Base-by-base conservation (phyloP, 176 grass and related monocot species). In the Themeda triandra region DNA sequence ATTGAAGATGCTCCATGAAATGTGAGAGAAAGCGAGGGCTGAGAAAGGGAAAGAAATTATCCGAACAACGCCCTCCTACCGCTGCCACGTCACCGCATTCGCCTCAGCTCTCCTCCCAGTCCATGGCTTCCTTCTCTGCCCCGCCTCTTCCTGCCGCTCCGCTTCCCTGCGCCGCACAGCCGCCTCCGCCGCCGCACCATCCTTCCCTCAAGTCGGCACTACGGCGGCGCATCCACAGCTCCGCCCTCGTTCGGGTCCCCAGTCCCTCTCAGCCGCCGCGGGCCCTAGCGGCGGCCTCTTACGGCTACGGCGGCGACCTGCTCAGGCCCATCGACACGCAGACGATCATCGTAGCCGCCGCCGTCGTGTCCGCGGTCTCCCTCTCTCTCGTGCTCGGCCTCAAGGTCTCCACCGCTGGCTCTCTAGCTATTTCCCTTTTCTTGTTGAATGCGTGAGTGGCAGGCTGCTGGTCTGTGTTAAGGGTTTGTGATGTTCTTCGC, bases 351-450 rank as follows among this genome's bases (percentile, higher is more conserved):
- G 71, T 97, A 80, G 77, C 89, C 13, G 85, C 75, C 48, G 33
- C 89, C 74, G 89, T 94, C 73, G 44, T 97, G 44, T 77, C 87
- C 32, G 94, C 89, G 19, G 88, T 97, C 75, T 83, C 83, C 33
- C 76, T 97, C 56, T 97, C 89, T 67, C 89, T 97, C 63, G 76
- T 92, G 25, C 89, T 97, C 33, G 94, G 94, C 58, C 91, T 97
- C 76, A 97, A 94, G 94, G 94, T 97, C 39, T 6, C 65, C 7
- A 30, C 35, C 14, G 3, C 8, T 49, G 45, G 15, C 49, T 42
- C 10, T n/a, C 8, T 9, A 21, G 17, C 53, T 23, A n/a, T 58
- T 2, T n/a, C 2, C 4, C 73, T 13, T 36, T 9, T 60, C 29
- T 51, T 69, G 32, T 32, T 41, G 51, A 67, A 12, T 17, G 21